Evolutionary conservation across 805 yeast species (phyloP), one percentile per base, ranked within the genome.

Genomic region (Sugiyamaella smithiae): DNA sequence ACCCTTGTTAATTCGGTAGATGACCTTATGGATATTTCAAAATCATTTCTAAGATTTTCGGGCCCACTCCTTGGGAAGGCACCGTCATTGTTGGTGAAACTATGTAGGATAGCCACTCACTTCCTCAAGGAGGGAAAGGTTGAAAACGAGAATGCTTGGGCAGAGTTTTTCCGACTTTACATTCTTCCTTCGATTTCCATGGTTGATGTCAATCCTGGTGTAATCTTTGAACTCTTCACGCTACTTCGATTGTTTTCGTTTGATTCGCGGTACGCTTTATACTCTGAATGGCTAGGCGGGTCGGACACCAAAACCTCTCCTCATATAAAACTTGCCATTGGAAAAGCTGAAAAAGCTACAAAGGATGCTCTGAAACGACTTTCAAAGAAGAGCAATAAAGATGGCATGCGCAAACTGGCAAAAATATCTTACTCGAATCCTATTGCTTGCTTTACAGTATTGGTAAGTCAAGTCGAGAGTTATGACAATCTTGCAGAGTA

Each of bases 381-480:
- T 22, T 87, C 96, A 17, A 84, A 83, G 40, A 90, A 87, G 53
- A 89, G 87, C 52, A 82, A 85, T 1, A 72, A 75, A 22, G 77
- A 80, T 19, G 83, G 86, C 77, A 84, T 84, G 78, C 74, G 89
- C 52, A 73, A 79, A 40, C 68, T 91, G 20, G 84, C 95, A 0
- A 81, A 82, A 55, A 72, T 88, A 9, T 77, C 89, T 17, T 82
- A 80, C 51, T 68, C 85, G 1, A 88, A 88, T 62, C 97, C 98
- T 1, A 62, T 89, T 16, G 84, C 95, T 1, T 80, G 89, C 11
- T 77, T 90, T 38, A 68, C 78, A 19, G 82, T 86, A 0, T 75
- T 87, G 40, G 72, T 90, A 8, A 80, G 80, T 40, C 97, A 88
- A 61, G 80, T 91, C 54, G 98, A 91, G 65, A 88, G 93, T 69